Evolutionary conservation across 768 basidiomycete genomes (phyloP), one percentile per base, ranked within the genome.

Genomic region (Russula brevipes): DNA sequence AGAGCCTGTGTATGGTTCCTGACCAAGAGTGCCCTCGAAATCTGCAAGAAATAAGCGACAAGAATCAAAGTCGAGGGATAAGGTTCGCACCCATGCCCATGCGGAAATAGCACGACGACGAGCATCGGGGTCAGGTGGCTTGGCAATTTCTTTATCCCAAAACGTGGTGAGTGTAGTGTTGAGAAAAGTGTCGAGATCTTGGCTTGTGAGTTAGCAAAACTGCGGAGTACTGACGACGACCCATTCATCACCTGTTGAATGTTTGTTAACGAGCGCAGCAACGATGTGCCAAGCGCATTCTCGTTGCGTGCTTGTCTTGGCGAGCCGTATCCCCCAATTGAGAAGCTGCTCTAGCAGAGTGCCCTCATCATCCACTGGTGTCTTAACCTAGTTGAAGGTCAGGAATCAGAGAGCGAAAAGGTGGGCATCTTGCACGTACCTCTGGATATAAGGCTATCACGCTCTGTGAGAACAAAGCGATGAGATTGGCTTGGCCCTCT

Each of bases 221-320:
- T 60, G 7, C 17, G 7, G 38, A 8, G 19, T 41, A 35, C 1
- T 24, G 38, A 59, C 24, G 57, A 38, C 42, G 2, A 55, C 10
- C 30, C 3, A 19, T 33, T 4, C 24, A 80, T 65, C 53, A 93
- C 94, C 85, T 45, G 85, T 79, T 10, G 79, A 77, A 42, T 85
- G 82, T 73, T 94, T 92, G 72, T 98, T 97, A 33, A 94, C 74
- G n/a, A 90, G 74, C 0, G 86, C 81, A 1, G 87, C 80, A 17
- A 92, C 71, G 3, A 85, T 69, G 44, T 85, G 81, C 69, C 82
- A 78, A 2, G 80, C 82, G 33, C 85, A 80, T 36, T 80, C 78
- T 65, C 78, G 76, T 70, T 90, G 88, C 0, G 80, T 66, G 49
- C 76, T 73, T 54, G 76, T 82, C 17, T 80, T 78, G 4, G 81